Evolutionary conservation across 2,329 filamentous ascomycete species (phyloP), one percentile per base, ranked within the genome.

Genomic region (Colletotrichum kahawae): DNA sequence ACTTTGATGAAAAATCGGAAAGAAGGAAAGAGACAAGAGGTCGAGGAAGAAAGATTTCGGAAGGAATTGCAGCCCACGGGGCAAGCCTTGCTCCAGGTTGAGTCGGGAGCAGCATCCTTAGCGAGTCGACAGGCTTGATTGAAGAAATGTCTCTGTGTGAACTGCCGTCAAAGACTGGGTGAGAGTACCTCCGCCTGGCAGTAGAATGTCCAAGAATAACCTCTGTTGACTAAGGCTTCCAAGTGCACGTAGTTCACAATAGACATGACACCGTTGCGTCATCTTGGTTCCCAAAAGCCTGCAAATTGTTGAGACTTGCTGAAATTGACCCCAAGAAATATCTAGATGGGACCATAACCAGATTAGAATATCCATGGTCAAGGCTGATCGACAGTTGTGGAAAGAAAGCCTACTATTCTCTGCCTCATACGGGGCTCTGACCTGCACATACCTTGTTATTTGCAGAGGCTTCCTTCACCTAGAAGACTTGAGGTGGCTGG

Each of bases 161-260:
- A 24, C n/a, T 51, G n/a, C 43, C 0, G 1, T 24, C n/a, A 51
- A 21, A 21, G 10, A 13, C 43, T 6, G 13, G 10, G 6, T 51
- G 2, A 1, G 43, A 51, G 43, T 24, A 21, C 2, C 21, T 1
- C 1, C 1, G n/a, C 1, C 10, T 13, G 5, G 4, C 43, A 24
- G n/a, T 13, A 0, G n/a, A 24, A 51, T 6, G 3, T 51, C 10
- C 21, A 21, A 21, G 43, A 12, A 51, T 24, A 0, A 13, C 18
- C n/a, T 24, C 0, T 6, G 5, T 0, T 6, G 38, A 10, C 38
- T 21, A 21, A 51, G n/a, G 10, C 4, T 24, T 21, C n/a, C n/a
- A 13, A 21, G 0, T 21, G n/a, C 12, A 13, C n/a, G 5, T 4
- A 13, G n/a, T 7, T 51, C 21, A 51, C 43, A 21, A 0, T 10